phyloP scores from a whole-genome alignment of 1,139 yeast species.

The Pichia kudriavzevii region DNA sequence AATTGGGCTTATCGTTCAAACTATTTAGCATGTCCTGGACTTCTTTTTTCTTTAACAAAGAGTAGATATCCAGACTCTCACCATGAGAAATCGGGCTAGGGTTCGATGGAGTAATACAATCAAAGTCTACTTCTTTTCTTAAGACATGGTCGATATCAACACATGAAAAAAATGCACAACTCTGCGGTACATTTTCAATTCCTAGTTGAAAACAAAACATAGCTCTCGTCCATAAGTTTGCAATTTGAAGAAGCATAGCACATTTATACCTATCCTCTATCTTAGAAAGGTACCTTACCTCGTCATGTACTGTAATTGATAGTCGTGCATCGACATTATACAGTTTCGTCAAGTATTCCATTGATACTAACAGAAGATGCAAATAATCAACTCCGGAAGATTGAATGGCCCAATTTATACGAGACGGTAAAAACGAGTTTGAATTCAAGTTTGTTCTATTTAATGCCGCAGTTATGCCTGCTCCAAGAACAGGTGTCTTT shows the following conservation, averaged over 20 bases:
- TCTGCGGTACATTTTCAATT: slow-evolving; percentile 81
- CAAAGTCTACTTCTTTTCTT: slow-evolving; percentile 82
- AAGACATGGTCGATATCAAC: slow-evolving; percentile 85
- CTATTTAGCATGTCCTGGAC: slow-evolving; percentile 21
- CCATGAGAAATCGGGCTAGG: slow-evolving; percentile 70
- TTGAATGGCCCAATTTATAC: slow-evolving; percentile 97
- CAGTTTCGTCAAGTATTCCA: slow-evolving; percentile 69
- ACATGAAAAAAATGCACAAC: slow-evolving; percentile 92
- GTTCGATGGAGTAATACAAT: slow-evolving; percentile 87
- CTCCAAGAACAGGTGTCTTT: slow-evolving; percentile 85
- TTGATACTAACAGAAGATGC: slow-evolving; percentile 75
- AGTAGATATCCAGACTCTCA: slow-evolving; percentile 56
- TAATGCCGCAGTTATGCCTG: slow-evolving; percentile 85
- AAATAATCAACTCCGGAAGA: slow-evolving; percentile 96
- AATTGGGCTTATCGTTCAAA: slow-evolving; percentile 16
- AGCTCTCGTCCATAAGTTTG: slow-evolving; percentile 94
- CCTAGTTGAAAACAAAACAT: slow-evolving; percentile 94
- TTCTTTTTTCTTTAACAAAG: slow-evolving; percentile 36
- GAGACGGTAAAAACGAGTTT: slow-evolving; percentile 70
- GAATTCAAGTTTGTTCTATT: slow-evolving; percentile 56
- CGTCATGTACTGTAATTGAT: slow-evolving; percentile 90
- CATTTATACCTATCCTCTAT: slow-evolving; percentile 67
- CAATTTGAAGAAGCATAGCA: slow-evolving; percentile 77
- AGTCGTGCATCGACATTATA: slow-evolving; percentile 73
- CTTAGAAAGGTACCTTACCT: slow-evolving; percentile 71